Conservation (phyloP, 208 protist species). For the Leptomonas seymouri region DNA sequence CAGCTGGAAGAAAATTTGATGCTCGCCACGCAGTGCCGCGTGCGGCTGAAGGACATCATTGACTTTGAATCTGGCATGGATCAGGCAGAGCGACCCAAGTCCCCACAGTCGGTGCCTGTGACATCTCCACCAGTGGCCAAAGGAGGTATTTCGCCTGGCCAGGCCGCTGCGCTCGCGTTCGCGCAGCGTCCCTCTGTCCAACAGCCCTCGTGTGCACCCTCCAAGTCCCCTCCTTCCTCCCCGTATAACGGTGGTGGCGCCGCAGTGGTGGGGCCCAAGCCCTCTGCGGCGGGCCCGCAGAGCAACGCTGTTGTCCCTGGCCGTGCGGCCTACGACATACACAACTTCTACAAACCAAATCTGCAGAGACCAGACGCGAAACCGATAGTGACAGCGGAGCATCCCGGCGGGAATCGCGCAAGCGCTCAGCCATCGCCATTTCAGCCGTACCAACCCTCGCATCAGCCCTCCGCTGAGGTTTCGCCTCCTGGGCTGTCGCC, state of each 20-base stretch:
- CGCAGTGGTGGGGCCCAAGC: constrained; percentile 48
- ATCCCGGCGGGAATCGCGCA: constrained; percentile 1
- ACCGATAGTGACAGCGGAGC: constrained; percentile 13
- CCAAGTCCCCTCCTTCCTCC: constrained; percentile 10
- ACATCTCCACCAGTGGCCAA: constrained; percentile 6
- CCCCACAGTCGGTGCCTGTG: constrained; percentile 19
- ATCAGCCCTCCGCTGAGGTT: constrained; percentile 5
- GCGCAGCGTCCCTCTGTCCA: constrained; percentile 32
- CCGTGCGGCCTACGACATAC: constrained; percentile 14
- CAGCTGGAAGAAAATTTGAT: constrained; percentile 88
- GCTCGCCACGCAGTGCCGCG: constrained; percentile 87
- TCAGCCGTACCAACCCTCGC: constrained; percentile 8
- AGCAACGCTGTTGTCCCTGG: constrained; percentile 1
- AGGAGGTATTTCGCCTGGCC: constrained; percentile 67
- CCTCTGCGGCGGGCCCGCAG: constrained; percentile 12
- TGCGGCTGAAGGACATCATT: constrained; percentile 88
- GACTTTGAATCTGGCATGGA: constrained; percentile 70
- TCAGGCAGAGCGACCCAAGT: constrained; percentile 26
- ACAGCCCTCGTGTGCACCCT: neutral
- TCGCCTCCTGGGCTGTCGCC: constrained; percentile 14
- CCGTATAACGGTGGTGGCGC: constrained; percentile 5
- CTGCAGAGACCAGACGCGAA: constrained; percentile 11
- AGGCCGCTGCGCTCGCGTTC: constrained; percentile 80
- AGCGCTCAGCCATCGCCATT: neutral
- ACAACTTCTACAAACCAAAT: constrained; percentile 23